These are phyloP conservation scores for Venustampulla echinocandica DNA, from an alignment of 495 filamentous ascomycete genomes.

Conservation along the genomic window DNA sequence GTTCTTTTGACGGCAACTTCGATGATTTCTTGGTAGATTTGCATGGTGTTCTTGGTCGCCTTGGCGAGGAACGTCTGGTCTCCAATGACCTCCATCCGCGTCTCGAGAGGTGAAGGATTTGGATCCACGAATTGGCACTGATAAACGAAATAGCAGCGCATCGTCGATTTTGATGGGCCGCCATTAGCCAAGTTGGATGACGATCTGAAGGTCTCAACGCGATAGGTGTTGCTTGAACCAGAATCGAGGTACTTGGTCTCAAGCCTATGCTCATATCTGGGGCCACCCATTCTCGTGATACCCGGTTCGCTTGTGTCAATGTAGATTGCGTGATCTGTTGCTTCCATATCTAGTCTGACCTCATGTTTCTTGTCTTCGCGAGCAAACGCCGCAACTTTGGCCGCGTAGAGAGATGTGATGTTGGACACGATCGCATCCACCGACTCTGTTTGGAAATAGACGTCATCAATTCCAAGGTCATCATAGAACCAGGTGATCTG, in stretches of 20 bases:
- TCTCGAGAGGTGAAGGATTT: slow-evolving; percentile 68
- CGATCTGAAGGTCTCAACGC: slow-evolving; percentile 94
- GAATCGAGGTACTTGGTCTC: slow-evolving; percentile 88
- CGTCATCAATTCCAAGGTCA: slow-evolving; percentile 93
- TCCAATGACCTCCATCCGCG: slow-evolving; percentile 80
- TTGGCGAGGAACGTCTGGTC: slow-evolving; percentile 93
- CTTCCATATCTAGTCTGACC: slow-evolving; percentile 92
- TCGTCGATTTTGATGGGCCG: slow-evolving; percentile 55
- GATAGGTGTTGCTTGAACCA: slow-evolving; percentile 58
- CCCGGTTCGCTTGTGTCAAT: slow-evolving; percentile 95
- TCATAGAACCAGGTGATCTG: slow-evolving; percentile 97
- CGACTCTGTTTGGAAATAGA: slow-evolving; percentile 93
- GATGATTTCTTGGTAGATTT: slow-evolving; percentile 89
- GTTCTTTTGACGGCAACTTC: slow-evolving; percentile 70
- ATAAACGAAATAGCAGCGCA: slow-evolving; percentile 98
- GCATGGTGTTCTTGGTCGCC: slow-evolving; percentile 89
- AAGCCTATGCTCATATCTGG: slow-evolving; percentile 85
- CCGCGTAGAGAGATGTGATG: slow-evolving; percentile 92
- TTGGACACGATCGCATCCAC: slow-evolving; percentile 84
- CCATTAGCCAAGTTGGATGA: slow-evolving; percentile 53
- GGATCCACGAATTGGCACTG: slow-evolving; percentile 78
- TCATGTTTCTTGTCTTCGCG: slow-evolving; percentile 89
- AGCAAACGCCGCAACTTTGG: slow-evolving; percentile 90
- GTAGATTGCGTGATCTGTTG: slow-evolving; percentile 90
- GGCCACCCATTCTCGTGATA: slow-evolving; percentile 61